Base-by-base conservation (phyloP, 345 rosid genomes). In the Trapa bicornis region DNA sequence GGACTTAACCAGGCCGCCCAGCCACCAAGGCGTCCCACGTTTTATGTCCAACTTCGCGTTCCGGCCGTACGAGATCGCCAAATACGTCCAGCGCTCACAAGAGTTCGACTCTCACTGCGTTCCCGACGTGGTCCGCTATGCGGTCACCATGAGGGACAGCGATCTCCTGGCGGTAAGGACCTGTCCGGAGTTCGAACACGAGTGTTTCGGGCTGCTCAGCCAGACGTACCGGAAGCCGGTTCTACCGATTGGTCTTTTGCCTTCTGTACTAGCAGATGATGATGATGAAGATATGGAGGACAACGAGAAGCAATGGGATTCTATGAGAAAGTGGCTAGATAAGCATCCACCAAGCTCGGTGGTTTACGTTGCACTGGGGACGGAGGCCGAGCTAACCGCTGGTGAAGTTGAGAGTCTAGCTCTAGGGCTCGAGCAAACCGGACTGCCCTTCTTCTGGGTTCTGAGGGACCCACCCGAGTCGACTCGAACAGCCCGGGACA, bases 211-310 rank as follows among this genome's bases (percentile, higher is more conserved):
- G 7, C 75, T 84, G 5, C 32, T 75, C 0, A 71, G 57, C 2
- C 36, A 79, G 45, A 60, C 84, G 65, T 58, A 75, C 65, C 48
- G 61, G 4, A 86, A 79, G 65, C 80, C 79, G 11, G 78, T 83
- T 42, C 47, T 86, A n/a, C 84, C 87, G 2, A 64, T 80, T 0
- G 95, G 91, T 17, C 65, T 77, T 12, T 57, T 84, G 72, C 91
- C 79, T 36, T 83, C 70, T 6, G 64, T n/a, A 14, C 41, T 13
- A 15, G 65, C 4, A 2, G 75, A 60, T 16, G 67, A 67, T 14
- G 73, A 72, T 0, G 76, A 67, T 14, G 73, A 22, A 22, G 29
- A 72, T 0, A 75, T 74, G 54, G 38, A 54, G 68, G 32, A 64
- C 10, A 65, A 66, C 10, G 69, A 66, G 63, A 37, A 32, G 37